phyloP scores from a whole-genome alignment of 352 stramenopile species.

The Phytophthora cajani region DNA sequence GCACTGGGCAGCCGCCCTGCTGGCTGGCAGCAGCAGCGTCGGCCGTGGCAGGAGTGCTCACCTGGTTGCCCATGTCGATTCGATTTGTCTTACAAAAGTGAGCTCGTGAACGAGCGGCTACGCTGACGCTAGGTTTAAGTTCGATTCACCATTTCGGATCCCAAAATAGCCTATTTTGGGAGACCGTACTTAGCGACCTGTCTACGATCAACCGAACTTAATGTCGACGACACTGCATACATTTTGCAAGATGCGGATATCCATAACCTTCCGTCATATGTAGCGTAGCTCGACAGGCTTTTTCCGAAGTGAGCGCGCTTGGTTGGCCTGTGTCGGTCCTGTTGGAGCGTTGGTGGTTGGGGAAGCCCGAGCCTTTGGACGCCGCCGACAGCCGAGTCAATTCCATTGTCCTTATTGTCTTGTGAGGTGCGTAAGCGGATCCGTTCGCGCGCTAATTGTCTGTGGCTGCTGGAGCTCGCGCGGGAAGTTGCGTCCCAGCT shows the following conservation, averaged over 20 bases:
- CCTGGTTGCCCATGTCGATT: conserved; percentile 72
- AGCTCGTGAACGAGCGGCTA: conserved; percentile 21
- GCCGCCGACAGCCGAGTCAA: conserved; percentile 1
- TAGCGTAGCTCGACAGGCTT: conserved; percentile 20
- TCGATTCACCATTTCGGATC: neutral
- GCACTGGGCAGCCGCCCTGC: conserved; percentile 54
- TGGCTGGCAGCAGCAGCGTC: conserved; percentile 17
- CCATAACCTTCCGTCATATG: neutral
- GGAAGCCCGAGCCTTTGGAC: conserved; percentile 9
- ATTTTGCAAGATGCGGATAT: conserved; percentile 26
- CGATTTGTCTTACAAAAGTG: conserved; percentile 14
- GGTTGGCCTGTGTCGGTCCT: conserved; percentile 34
- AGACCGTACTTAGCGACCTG: conserved; percentile 13
- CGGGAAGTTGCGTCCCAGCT: neutral
- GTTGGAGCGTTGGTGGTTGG: conserved; percentile 24
- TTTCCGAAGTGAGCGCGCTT: conserved; percentile 34
- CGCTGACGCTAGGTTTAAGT: neutral
- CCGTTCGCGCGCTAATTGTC: conserved; percentile 4
- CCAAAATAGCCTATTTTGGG: neutral
- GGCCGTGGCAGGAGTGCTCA: conserved; percentile 44
- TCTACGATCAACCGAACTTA: conserved; percentile 11
- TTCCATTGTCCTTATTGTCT: conserved; percentile 84
- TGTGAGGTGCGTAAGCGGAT: conserved; percentile 59
- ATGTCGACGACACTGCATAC: neutral
- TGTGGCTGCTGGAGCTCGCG: neutral